phyloP scores from a whole-genome alignment of 768 basidiomycete genomes.

The Leccinellum luteum region DNA sequence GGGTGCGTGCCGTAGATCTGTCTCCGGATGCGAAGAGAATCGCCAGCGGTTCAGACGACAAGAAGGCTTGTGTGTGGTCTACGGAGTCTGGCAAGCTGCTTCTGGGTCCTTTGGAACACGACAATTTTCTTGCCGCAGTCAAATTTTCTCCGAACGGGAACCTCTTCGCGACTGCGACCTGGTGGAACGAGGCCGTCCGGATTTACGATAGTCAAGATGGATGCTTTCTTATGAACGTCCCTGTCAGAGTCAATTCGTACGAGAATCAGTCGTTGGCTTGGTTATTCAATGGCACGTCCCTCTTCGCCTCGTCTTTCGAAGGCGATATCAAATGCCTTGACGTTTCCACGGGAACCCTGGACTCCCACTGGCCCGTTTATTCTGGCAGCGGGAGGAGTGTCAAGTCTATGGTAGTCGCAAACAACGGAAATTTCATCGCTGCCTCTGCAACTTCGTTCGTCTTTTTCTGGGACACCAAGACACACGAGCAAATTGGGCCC shows the following conservation, averaged over 20 bases:
- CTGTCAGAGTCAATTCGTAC: conserved; percentile 8
- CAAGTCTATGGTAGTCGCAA: conserved; percentile 8
- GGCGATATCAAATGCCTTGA: conserved; percentile 9
- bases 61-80: conserved; percentile 9
- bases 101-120: conserved; percentile 9
- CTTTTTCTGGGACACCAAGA: conserved; percentile 10
- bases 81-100: conserved; percentile 6
- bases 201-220: conserved; percentile 10
- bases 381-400: not conserved
- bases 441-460: not conserved
- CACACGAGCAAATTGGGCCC: conserved; percentile 3
- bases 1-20: conserved; percentile 18
- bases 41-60: conserved; percentile 13
- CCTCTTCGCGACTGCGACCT: conserved; percentile 13
- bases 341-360: not conserved
- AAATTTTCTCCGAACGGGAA: conserved; percentile 14
- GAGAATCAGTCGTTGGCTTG: conserved; percentile 14
- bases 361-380: not conserved
- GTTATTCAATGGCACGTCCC: not conserved
- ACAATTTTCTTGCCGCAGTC: conserved; percentile 1
- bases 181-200: conserved; percentile 12
- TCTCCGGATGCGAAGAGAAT: conserved; percentile 11
- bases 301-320: conserved; percentile 9
- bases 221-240: conserved; percentile 4
- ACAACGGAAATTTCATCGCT: conserved; percentile 11